phyloP scores from a whole-genome alignment of 2,329 filamentous ascomycete genomes.

The Penicillium sp. region DNA sequence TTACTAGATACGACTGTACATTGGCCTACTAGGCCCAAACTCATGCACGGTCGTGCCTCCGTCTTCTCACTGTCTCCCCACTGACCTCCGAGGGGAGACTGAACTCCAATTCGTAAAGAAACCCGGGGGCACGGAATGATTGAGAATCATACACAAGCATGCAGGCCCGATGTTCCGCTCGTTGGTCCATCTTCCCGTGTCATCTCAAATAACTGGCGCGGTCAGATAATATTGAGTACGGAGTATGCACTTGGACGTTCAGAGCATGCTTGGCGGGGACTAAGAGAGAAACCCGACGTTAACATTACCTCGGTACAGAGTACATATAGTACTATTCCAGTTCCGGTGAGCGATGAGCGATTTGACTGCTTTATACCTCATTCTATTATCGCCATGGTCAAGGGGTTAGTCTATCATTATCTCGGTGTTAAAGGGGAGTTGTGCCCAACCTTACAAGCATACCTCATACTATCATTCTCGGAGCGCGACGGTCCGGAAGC shows the following conservation, averaged over 20 bases:
- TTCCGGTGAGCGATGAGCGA: not conserved
- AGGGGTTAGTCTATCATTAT: not conserved
- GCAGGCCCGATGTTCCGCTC: not conserved
- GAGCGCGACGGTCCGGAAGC: not conserved
- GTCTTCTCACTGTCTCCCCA: not conserved
- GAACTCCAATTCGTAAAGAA: not conserved
- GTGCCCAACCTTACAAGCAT: not conserved
- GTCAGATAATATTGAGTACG: slow-evolving; percentile 2
- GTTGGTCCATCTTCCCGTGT: not conserved
- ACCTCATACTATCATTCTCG: not conserved
- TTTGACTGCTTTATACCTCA: slow-evolving; percentile 1
- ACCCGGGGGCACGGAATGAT: not conserved
- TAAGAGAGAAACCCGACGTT: not conserved
- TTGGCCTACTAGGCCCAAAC: slow-evolving; percentile 2
- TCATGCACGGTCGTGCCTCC: slow-evolving; percentile 10
- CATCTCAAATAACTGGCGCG: not conserved
- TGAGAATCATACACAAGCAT: not conserved
- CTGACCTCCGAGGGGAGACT: not conserved
- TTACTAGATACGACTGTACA: not conserved
- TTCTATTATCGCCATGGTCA: not conserved
- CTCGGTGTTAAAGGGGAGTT: not conserved
- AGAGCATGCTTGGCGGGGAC: slow-evolving; percentile 4
- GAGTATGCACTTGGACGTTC: slow-evolving; percentile 4
- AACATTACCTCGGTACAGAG: not conserved
- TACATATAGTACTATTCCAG: not conserved